These are phyloP conservation scores for Secale cereale DNA, from an alignment of 176 grass and related monocot genomes.

Conservation along the genomic window DNA sequence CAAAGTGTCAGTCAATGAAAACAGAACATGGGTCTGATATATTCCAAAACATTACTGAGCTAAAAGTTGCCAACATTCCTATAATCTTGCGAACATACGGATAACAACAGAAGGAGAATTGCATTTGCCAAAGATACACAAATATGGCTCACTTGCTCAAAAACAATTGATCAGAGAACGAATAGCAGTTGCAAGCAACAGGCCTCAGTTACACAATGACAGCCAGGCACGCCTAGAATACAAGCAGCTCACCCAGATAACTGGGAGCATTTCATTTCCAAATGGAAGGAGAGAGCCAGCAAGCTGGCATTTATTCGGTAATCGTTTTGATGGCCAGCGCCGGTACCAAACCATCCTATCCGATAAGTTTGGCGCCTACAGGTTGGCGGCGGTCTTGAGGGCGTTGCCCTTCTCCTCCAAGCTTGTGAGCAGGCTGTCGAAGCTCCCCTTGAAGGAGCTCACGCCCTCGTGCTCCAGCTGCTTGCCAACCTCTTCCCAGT, in stretches of 20 bases:
- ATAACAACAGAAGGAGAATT: background rate
- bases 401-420: constrained; percentile 79
- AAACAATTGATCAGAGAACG: background rate
- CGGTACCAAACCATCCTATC: background rate
- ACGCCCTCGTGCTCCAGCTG: constrained; percentile 91
- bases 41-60: background rate
- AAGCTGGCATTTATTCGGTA: constrained; percentile 42
- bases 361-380: constrained; percentile 32
- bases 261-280: constrained; percentile 8
- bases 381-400: constrained; percentile 51
- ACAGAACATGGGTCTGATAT: background rate
- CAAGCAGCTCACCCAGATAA: constrained; percentile 39
- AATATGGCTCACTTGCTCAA: background rate
- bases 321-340: constrained; percentile 5
- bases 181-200: constrained; percentile 34
- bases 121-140: background rate
- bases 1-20: background rate
- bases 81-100: background rate
- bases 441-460: constrained; percentile 93
- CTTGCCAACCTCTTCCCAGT: constrained; percentile 73
- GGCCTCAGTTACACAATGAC: constrained; percentile 30
- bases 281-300: constrained; percentile 21
- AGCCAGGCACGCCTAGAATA: constrained; percentile 25
- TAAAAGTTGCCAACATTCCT: background rate
- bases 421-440: constrained; percentile 82